Conservation (phyloP, 148 eudicot species). For the Rhododendron ovatum region DNA sequence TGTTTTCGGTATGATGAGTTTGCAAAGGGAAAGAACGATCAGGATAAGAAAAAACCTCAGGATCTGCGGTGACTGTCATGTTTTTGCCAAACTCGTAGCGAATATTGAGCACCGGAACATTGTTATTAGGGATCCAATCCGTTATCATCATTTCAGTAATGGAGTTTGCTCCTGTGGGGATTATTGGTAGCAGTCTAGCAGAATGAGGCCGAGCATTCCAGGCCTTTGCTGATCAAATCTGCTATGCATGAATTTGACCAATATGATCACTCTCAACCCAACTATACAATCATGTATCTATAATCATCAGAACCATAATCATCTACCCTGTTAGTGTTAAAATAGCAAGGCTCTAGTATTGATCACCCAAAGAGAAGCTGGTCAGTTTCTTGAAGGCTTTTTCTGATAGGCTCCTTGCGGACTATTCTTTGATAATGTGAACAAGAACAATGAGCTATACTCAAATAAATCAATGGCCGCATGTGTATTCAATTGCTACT, state of each 20-base stretch:
- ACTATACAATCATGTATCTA: background rate
- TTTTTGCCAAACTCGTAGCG: constrained; percentile 10
- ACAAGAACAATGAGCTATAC: background rate
- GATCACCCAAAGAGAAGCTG: background rate
- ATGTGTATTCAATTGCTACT: too few species aligned
- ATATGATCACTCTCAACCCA: background rate
- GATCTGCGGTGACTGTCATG: constrained; percentile 12
- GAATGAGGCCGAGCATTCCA: background rate
- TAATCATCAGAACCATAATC: background rate
- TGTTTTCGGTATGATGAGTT: constrained; percentile 7
- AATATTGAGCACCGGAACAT: constrained; percentile 6
- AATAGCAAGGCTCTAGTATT: background rate
- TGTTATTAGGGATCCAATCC: constrained; percentile 13
- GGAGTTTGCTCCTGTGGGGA: constrained; percentile 7
- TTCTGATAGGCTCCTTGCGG: background rate
- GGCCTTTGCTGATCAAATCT: background rate
- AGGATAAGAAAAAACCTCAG: constrained; percentile 14
- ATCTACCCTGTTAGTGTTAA: background rate
- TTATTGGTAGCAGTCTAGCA: constrained; percentile 9
- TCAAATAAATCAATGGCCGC: background rate
- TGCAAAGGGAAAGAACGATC: background rate
- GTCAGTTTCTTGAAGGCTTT: background rate
- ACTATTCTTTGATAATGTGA: background rate
- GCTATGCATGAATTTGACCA: background rate
- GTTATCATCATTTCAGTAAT: constrained; percentile 4